Evolutionary conservation across 768 basidiomycete genomes (phyloP).

Genomic region (Tephrocybe sp.): DNA sequence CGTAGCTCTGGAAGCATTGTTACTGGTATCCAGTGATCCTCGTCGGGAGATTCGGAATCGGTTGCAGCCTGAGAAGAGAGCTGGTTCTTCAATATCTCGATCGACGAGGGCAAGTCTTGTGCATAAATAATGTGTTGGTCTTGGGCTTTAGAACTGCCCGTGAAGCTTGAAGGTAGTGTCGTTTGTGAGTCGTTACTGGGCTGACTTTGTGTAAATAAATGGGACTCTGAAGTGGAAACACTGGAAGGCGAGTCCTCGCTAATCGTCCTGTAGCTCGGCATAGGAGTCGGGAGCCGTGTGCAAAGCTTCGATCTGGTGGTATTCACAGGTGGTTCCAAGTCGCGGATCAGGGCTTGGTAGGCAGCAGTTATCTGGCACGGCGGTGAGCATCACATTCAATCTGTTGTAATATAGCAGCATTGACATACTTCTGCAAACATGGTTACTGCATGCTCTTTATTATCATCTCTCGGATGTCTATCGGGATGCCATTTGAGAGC

Average conservation of each 20-base stretch:
- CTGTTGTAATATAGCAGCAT: not conserved
- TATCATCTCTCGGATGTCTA: slow-evolving; percentile 53
- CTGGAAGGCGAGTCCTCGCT: slow-evolving; percentile 21
- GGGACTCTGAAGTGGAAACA: slow-evolving; percentile 27
- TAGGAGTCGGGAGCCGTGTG: slow-evolving; percentile 12
- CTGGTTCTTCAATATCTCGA: not conserved
- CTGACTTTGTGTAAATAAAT: slow-evolving; percentile 23
- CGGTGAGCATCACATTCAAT: not conserved
- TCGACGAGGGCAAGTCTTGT: not conserved
- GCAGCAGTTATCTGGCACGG: slow-evolving; percentile 50
- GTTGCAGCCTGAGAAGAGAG: slow-evolving; percentile 1
- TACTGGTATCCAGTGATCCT: not conserved
- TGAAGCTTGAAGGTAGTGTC: slow-evolving; percentile 29
- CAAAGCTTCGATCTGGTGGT: slow-evolving; percentile 11
- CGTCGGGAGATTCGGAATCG: not conserved
- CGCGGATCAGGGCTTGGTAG: slow-evolving; percentile 53
- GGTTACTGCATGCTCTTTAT: slow-evolving; percentile 52
- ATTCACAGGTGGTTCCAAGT: slow-evolving; percentile 24
- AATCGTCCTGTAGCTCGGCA: slow-evolving; percentile 19
- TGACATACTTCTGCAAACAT: slow-evolving; percentile 57
- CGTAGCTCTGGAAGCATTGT: not conserved
- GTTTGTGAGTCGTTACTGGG: slow-evolving; percentile 27
- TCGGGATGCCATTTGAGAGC: slow-evolving; percentile 72
- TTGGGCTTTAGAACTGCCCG: slow-evolving; percentile 21
- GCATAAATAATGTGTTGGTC: not conserved